Conservation (phyloP, 139 green algal species). For the Spirogloea muscicola region DNA sequence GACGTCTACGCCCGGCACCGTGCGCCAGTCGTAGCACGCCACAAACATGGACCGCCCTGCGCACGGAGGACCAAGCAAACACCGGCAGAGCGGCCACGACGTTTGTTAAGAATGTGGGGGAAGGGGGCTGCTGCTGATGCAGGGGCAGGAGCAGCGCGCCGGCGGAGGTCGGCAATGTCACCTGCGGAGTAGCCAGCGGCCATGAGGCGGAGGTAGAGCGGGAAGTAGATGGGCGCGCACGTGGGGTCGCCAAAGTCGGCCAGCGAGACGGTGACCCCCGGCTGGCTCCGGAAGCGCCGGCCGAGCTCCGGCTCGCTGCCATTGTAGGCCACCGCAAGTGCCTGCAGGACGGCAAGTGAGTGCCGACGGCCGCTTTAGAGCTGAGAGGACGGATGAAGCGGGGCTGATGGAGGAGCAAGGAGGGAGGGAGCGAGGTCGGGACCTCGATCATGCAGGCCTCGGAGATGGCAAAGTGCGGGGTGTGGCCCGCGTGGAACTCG, state of each 20-base stretch:
- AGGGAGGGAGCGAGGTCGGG: not conserved
- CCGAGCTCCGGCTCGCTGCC: not conserved
- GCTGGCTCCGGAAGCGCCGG: not conserved
- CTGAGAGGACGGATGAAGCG: not conserved
- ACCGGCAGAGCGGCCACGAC: too few relatives aligned
- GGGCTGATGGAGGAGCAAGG: not conserved
- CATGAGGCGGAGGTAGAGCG: conserved; percentile 14
- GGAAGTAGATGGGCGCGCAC: conserved; percentile 10
- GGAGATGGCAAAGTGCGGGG: not conserved
- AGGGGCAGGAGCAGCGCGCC: too few relatives aligned
- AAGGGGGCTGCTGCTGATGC: too few relatives aligned
- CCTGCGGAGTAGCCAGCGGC: conserved; percentile 1
- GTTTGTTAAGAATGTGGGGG: too few relatives aligned
- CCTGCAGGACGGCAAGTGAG: not conserved
- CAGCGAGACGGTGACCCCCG: not conserved
- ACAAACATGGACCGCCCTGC: too few relatives aligned
- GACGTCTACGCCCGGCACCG: too few relatives aligned
- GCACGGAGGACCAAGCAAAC: too few relatives aligned
- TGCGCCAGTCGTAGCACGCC: too few relatives aligned
- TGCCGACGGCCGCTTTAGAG: not conserved
- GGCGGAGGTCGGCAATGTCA: too few relatives aligned
- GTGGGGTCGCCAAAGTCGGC: not conserved
- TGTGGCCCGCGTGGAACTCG: conserved; percentile 1
- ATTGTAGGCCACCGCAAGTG: not conserved
- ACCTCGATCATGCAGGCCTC: conserved; percentile 3